Percentiles rank a stretch among this genome's conserved stretches.
These are phyloP conservation scores for Aspergillus nomiae DNA, from an alignment of 2,329 filamentous ascomycete species.

Conservation along the genomic window DNA sequence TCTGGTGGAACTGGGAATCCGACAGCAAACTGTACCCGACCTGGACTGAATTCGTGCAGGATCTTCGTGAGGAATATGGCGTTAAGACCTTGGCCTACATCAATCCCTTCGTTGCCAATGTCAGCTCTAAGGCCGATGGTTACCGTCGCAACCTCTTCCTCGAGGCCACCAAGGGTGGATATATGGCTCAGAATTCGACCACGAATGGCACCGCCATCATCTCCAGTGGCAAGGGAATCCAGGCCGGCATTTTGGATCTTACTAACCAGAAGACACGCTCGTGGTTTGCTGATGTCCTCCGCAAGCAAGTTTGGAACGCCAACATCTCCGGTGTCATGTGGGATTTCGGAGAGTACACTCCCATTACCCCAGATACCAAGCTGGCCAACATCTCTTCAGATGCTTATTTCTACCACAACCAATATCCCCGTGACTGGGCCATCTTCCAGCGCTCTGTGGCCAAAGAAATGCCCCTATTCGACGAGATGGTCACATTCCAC, in stretches of 20 bases:
- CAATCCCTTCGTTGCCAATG: neutral
- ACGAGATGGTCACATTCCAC: conserved; percentile 32
- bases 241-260: conserved; percentile 40
- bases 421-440: neutral
- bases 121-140: neutral
- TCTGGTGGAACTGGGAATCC: conserved; percentile 46
- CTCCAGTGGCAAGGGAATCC: conserved; percentile 39
- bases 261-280: conserved; percentile 33
- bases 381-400: conserved; percentile 23
- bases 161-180: neutral
- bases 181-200: conserved; percentile 34
- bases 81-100: neutral
- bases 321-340: conserved; percentile 40
- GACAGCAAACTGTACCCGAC: conserved; percentile 37
- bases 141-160: conserved; percentile 5
- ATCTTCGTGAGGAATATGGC: conserved; percentile 21
- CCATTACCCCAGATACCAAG: conserved; percentile 28
- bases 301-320: conserved; percentile 17
- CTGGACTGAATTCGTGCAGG: conserved; percentile 39
- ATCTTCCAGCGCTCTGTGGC: neutral
- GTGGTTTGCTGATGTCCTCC: conserved; percentile 38
- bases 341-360: conserved; percentile 42
- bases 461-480: conserved; percentile 18
- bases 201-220: conserved; percentile 35
- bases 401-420: neutral